Base-by-base conservation (phyloP, 2,329 filamentous ascomycete genomes). In the Xylariaceae sp. region DNA sequence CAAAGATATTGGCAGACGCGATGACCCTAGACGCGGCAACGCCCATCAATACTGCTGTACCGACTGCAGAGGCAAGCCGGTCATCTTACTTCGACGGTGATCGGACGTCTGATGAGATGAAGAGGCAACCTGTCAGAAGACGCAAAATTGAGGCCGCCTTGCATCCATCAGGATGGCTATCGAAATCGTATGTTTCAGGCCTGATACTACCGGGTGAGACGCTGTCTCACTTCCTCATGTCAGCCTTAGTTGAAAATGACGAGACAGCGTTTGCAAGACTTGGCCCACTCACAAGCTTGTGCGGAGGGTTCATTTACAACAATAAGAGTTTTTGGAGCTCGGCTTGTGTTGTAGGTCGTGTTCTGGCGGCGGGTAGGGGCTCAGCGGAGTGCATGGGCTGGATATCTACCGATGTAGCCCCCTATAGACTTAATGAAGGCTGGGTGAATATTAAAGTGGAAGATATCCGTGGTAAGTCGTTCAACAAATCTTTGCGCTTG, bases 321-420 rank as follows among this genome's bases (percentile, higher is more conserved):
- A 75, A 75, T 2, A 83, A 81, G 69, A 86, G 82, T 53, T 87
- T 86, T 63, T 87, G 83, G 83, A 86, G 82, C 65, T 85, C 80
- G 1, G 74, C 77, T 11, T 86, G 82, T 61, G 73, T 87, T 39
- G 77, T 86, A 10, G 83, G 83, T 3, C 77, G 82, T 27, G 81
- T 87, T 3, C 68, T 87, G 32, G 82, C 82, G 30, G 82, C 82
- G 27, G 78, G 80, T 7, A 76, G 76, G 46, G 82, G 81, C 2
- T 77, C 82, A 14, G 76, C 76, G 0, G 83, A 86, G 61, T 83
- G 83, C 61, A 82, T 86, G 80, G 83, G 83, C 45, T 85, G 83
- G 83, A 73, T 87, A 46, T 84, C 81, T 11, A 83, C 78, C 30
- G 77, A 82, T 46, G 72, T 85, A 15, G 60, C 75, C 1, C 82